phyloP scores from a whole-genome alignment of 192 early-diverging fungal genomes.

The Kickxella alabastrina region DNA sequence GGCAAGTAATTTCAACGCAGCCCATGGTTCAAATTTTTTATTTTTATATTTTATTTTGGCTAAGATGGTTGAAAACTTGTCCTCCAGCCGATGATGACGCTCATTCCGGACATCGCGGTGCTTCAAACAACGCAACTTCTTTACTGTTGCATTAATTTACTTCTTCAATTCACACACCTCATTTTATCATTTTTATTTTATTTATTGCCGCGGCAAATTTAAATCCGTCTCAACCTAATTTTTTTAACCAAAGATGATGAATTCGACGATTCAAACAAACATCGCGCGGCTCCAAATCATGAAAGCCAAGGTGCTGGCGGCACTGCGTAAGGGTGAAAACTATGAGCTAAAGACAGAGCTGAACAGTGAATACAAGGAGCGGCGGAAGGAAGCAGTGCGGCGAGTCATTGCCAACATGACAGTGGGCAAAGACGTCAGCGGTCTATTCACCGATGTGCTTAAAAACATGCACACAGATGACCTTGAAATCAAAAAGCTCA shows the following conservation, averaged over 20 bases:
- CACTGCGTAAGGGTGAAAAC: constrained; percentile 71
- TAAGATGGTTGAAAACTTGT: too few species aligned
- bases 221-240: background rate
- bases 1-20: too few species aligned
- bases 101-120: too few species aligned
- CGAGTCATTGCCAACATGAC: constrained; percentile 99
- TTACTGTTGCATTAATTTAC: background rate
- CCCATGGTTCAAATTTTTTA: background rate
- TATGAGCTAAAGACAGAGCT: constrained; percentile 96
- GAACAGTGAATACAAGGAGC: constrained; percentile 95
- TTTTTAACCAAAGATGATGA: constrained; percentile 44
- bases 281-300: constrained; percentile 50
- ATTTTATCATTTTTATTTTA: background rate
- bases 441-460: constrained; percentile 93
- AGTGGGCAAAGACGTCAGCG: constrained; percentile 96
- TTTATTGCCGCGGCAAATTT: background rate
- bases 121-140: too few species aligned
- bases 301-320: constrained; percentile 49
- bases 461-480: constrained; percentile 99
- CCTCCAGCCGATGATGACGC: too few species aligned
- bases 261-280: constrained; percentile 46
- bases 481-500: constrained; percentile 95
- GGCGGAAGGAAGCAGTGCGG: constrained; percentile 95
- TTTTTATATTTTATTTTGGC: background rate
- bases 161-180: background rate